Base-by-base conservation (phyloP, 2,329 filamentous ascomycete species). In the Cladosporium cucumerinum region DNA sequence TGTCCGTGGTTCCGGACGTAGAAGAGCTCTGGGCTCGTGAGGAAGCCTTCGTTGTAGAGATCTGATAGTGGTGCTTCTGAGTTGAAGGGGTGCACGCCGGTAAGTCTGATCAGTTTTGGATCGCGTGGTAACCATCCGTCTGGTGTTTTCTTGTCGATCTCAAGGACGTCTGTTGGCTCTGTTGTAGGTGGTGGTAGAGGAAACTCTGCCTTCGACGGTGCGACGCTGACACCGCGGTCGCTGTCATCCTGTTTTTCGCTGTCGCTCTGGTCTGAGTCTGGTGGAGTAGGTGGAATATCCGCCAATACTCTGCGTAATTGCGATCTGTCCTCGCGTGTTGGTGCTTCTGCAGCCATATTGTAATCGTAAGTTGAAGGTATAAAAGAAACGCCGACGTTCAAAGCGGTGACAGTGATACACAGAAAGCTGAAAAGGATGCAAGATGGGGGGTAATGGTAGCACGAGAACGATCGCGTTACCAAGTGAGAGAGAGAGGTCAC, bases 1-100 rank as follows among this genome's bases (percentile, higher is more conserved):
- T 87, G 81, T 16, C 93, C 93, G 80, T 97, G 93, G 72, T 97
- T 97, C 39, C 93, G 84, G 10, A 97, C 93, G 76, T 96, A 97
- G 78, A 96, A 95, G 1, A 97, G 81, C 71, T 96, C 90, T 14
- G 92, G 90, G 46, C 89, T 91, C 0, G 93, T 97, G 43, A 97
- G 80, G 74, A 97, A 97, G 0, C 93, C 92, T 79, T 87, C 82
- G 65, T 94, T 85, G 77, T 88, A 97, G 0, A 97, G 81, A 18
- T 87, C 87, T 63, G 86, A 91, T 10, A 97, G 79, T 0, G 93
- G 93, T 11, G 93, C 85, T 78, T 97, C 93, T 57, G 91, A 89
- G 71, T 97, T 97, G 81, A 96, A 96, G 0, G 93, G 93, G 76
- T 97, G 93, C 6, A 91, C 85, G 26, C 93, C 93, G 12, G 93